Evolutionary conservation across 2,329 filamentous ascomycete species (phyloP), one percentile per base, ranked within the genome.

Genomic region (Xylariaceae sp.): DNA sequence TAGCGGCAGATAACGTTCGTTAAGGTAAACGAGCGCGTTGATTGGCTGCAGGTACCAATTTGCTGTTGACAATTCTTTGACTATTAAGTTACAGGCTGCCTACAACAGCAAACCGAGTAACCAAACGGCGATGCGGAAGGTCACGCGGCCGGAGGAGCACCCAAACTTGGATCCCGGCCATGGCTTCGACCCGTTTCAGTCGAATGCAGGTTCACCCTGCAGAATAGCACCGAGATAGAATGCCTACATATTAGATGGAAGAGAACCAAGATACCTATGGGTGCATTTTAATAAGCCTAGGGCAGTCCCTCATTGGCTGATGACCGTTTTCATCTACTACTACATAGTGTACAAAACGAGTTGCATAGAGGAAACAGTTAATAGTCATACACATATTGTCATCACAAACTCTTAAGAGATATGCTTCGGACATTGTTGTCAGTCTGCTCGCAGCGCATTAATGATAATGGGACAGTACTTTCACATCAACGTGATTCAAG

Each of bases 91-190:
- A 51, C n/a, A 19, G 26, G 32, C 12, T 16, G 14, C 49, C 41
- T 40, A 26, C 32, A 52, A n/a, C 32, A 44, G 41, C 37, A 29
- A 47, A 29, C 37, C 50, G 32, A 52, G 23, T 49, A 53, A 32
- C 44, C 29, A 48, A n/a, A 16, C 44, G 48, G 55, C 56, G 52
- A 50, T 61, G 63, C 54, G 61, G 47, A 58, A 65, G 58, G 63
- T 68, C 65, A 68, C 63, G 64, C 62, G 64, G 65, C 57, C 56
- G 63, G 47, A 55, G 53, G 48, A 52, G 40, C 50, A 54, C 49
- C 23, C 50, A 58, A 44, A 46, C n/a, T 54, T 60, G 51, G 52
- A 57, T 26, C 61, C 54, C 23, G 37, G 53, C 48, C 12, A 55
- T 48, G 50, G 52, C 23, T 43, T 52, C 18, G 29, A 52, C 61